Conservation (phyloP, 495 filamentous ascomycete genomes). For the Penicillium argentinense region DNA sequence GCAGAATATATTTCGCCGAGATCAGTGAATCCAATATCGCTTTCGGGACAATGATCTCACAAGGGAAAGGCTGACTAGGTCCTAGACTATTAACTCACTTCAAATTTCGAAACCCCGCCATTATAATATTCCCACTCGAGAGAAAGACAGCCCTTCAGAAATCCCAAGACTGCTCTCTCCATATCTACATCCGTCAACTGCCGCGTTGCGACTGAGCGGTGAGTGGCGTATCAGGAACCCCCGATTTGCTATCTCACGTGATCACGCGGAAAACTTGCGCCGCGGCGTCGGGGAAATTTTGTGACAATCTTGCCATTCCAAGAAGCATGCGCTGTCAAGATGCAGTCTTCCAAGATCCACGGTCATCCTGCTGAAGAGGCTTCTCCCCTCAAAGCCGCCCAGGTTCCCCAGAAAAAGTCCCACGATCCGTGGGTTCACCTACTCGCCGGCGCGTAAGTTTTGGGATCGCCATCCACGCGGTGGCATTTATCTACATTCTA, state of each 20-base stretch:
- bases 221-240: constrained; percentile 14
- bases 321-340: constrained; percentile 17
- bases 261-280: constrained; percentile 18
- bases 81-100: too few relatives aligned
- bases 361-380: constrained; percentile 14
- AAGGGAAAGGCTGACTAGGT: too few relatives aligned
- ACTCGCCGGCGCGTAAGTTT: constrained; percentile 78
- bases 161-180: too few relatives aligned
- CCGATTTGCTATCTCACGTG: constrained; percentile 23
- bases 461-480: constrained; percentile 6
- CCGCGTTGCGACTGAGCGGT: background rate
- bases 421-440: constrained; percentile 70
- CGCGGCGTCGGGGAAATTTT: constrained; percentile 17
- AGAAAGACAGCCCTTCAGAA: too few relatives aligned
- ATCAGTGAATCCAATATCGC: too few relatives aligned
- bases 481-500: background rate
- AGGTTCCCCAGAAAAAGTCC: constrained; percentile 15
- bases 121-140: too few relatives aligned
- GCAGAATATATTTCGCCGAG: too few relatives aligned
- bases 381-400: constrained; percentile 6
- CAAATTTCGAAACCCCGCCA: too few relatives aligned
- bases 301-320: constrained; percentile 4
- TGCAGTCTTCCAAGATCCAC: constrained; percentile 22
- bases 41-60: too few relatives aligned
- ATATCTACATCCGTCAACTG: too few relatives aligned